These are phyloP conservation scores for Leccinum griseonigrum DNA, from an alignment of 1,284 basidiomycete genomes.

Conservation along the genomic window DNA sequence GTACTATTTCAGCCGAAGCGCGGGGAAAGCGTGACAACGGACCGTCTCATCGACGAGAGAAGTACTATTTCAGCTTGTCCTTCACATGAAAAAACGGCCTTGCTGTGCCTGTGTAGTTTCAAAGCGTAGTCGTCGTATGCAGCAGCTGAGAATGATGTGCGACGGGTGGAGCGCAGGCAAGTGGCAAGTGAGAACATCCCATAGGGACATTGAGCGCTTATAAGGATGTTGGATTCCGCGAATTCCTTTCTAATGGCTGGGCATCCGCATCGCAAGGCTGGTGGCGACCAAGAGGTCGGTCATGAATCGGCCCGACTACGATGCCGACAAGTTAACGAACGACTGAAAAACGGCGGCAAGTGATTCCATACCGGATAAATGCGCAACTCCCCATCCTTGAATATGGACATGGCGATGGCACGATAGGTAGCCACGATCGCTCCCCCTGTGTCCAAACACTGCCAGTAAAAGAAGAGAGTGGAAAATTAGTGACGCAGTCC, in stretches of 20 bases:
- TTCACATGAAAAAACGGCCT: neutral
- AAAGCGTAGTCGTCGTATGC: neutral
- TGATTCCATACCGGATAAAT: slow-evolving; percentile 25
- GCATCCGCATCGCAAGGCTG: slow-evolving; percentile 25
- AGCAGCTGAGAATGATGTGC: neutral
- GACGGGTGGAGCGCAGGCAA: neutral
- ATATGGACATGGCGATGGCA: slow-evolving; percentile 20
- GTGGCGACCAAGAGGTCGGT: slow-evolving; percentile 27
- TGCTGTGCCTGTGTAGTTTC: neutral
- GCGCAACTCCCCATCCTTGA: slow-evolving; percentile 29
- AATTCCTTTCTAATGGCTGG: slow-evolving; percentile 10
- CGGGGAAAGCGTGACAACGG: neutral
- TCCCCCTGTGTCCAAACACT: slow-evolving; percentile 22
- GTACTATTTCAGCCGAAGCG: slow-evolving; percentile 1
- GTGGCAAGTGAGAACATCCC: neutral
- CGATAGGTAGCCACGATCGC: slow-evolving; percentile 30
- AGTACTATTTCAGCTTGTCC: neutral
- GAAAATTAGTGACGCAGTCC: neutral
- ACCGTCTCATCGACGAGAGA: neutral
- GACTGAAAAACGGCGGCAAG: neutral
- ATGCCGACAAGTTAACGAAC: neutral
- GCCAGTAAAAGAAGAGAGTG: neutral
- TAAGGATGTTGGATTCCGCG: neutral
- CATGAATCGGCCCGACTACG: slow-evolving; percentile 24
- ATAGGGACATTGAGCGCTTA: slow-evolving; percentile 1